A percentile compares a stretch with the other conserved stretches of the same genome.
Conservation (phyloP, 2,329 filamentous ascomycete genomes). For the Emergomyces orientalis region DNA sequence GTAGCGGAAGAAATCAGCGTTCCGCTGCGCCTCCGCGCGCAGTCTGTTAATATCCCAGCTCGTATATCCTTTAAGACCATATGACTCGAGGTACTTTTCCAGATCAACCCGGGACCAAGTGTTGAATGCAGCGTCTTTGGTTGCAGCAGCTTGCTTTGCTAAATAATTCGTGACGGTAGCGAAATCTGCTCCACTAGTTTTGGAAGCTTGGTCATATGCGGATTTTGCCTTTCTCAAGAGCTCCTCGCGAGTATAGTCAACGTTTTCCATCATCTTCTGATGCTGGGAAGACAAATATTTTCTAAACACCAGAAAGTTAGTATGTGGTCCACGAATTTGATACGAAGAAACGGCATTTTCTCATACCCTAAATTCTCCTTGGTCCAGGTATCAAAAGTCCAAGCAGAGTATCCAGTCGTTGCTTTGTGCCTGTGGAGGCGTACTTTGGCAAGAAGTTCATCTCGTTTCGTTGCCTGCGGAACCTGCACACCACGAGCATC, state of each 20-base stretch:
- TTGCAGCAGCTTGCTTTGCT: constrained; percentile 52
- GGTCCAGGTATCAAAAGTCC: constrained; percentile 72
- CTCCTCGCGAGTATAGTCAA: constrained; percentile 61
- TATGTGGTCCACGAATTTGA: constrained; percentile 40
- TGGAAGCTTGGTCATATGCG: constrained; percentile 39
- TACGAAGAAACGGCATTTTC: background rate
- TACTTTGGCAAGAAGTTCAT: constrained; percentile 66
- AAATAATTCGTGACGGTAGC: constrained; percentile 65
- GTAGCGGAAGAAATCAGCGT: constrained; percentile 67
- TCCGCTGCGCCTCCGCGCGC: constrained; percentile 60
- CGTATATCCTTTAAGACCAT: constrained; percentile 60
- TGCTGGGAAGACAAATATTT: constrained; percentile 43
- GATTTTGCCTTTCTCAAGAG: constrained; percentile 51
- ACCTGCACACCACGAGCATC: constrained; percentile 68
- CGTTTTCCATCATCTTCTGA: constrained; percentile 50
- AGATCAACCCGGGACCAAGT: constrained; percentile 63
- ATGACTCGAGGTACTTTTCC: constrained; percentile 71
- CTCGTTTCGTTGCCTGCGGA: constrained; percentile 59
- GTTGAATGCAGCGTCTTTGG: constrained; percentile 59
- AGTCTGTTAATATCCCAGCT: constrained; percentile 61
- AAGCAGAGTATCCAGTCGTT: constrained; percentile 56
- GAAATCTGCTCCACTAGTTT: constrained; percentile 36
- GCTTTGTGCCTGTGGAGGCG: constrained; percentile 64
- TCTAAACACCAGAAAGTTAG: constrained; percentile 37
- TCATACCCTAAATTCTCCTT: constrained; percentile 56